A percentile compares a stretch with the other conserved stretches of the same genome.
Evolutionary conservation across 805 yeast genomes (phyloP).

Genomic region (Wickerhamiella sergipiensis): DNA sequence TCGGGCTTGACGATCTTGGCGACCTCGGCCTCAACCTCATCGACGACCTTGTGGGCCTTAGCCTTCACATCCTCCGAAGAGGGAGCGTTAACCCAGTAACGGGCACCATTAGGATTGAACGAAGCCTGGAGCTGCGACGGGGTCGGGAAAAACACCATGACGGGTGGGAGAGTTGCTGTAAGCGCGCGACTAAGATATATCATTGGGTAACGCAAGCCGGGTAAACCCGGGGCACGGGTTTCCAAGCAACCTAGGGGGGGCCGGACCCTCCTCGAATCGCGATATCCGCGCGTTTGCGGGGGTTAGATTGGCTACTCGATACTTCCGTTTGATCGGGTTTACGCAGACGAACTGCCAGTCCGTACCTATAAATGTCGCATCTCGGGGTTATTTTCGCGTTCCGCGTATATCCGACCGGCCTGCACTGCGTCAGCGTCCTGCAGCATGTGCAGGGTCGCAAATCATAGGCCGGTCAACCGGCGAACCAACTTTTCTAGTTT

Average conservation of each 20-base stretch:
- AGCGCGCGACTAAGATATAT: background rate
- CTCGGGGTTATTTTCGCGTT: background rate
- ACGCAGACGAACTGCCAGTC: too few relatives aligned
- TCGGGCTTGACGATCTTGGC: slow-evolving; percentile 22
- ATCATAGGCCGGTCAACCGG: background rate
- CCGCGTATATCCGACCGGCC: background rate
- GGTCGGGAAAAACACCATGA: slow-evolving; percentile 29
- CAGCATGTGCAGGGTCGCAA: background rate
- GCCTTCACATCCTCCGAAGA: slow-evolving; percentile 16
- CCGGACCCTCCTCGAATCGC: background rate
- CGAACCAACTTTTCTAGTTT: background rate
- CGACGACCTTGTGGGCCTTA: slow-evolving; percentile 18
- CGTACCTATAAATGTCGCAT: too few relatives aligned
- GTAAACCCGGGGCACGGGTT: background rate
- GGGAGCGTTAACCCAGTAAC: slow-evolving; percentile 22
- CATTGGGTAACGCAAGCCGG: background rate
- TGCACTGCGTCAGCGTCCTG: background rate
- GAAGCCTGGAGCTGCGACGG: slow-evolving; percentile 24
- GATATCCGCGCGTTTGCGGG: background rate
- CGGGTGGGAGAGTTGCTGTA: background rate
- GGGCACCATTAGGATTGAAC: slow-evolving; percentile 26
- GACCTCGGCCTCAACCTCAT: slow-evolving; percentile 24
- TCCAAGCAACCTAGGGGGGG: background rate
- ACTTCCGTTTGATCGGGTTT: too few relatives aligned
- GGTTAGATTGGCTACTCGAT: too few relatives aligned